Base-by-base conservation (phyloP, 2,329 filamentous ascomycete genomes). In the Aspergillus brunneoviolaceus region DNA sequence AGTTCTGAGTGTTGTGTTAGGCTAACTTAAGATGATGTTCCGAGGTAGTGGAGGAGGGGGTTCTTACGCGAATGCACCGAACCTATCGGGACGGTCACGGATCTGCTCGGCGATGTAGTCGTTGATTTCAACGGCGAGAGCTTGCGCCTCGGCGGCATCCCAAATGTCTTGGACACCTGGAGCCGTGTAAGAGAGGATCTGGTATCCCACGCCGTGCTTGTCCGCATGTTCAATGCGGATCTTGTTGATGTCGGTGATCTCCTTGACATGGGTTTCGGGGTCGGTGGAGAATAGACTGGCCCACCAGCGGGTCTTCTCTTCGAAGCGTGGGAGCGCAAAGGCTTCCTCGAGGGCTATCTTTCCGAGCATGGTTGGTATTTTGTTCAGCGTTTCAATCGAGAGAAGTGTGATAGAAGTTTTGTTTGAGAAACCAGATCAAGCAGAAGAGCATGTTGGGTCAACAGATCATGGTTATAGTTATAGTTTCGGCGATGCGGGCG, bases 301-400 rank as follows among this genome's bases (percentile, higher is more conserved):
- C 85, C 85, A 87, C 84, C 85, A 87, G 65, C 77, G 76, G 5
- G 83, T 85, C 71, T 82, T 83, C 63, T 87, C 83, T 50, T 81
- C 77, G 62, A 87, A 80, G 35, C 84, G 80, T 49, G 86, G 84
- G 6, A 87, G 78, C 61, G 82, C 82, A 63, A 87, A 87, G 14
- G 85, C 84, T 74, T 88, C 85, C 70, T 88, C 85, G 23, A 88
- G 77, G 12, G 83, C 82, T 60, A 88, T 80, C 63, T 88, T 88
- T 61, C 86, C 85, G 12, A 81, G 73, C 84, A 87, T 87, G 25
- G 49, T 68, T 49, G 10, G 31, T 23, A 27, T n/a, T 31, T 6
- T 51, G 27, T 29, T 29, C 27, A 10, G 7, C 27, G 27, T 29
- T 27, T 29, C 27, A 29, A 9, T 29, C 27, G 27, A 29, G 10